phyloP scores from a whole-genome alignment of 2,329 filamentous ascomycete species.

The Cladorrhinum sp. region DNA sequence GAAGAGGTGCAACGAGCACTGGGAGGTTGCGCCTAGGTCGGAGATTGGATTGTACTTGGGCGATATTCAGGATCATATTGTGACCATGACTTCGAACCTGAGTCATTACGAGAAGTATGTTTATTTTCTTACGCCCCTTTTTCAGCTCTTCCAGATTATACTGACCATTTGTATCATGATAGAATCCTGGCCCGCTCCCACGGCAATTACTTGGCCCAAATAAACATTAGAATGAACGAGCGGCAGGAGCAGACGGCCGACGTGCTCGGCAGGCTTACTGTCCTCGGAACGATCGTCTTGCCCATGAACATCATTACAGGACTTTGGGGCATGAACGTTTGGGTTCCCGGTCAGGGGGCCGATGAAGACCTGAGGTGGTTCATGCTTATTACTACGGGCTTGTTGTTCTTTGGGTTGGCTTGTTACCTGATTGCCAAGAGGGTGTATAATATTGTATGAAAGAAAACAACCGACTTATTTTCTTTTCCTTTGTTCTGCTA shows the following conservation, averaged over 20 bases:
- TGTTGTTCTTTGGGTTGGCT: conserved; percentile 73
- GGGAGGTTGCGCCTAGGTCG: conserved; percentile 89
- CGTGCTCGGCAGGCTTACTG: conserved; percentile 89
- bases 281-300: conserved; percentile 92
- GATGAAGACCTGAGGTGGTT: conserved; percentile 77
- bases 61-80: conserved; percentile 98
- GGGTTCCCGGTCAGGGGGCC: conserved; percentile 85
- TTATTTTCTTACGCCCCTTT: neutral
- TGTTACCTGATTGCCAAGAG: conserved; percentile 83
- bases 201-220: conserved; percentile 97
- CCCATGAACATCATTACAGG: conserved; percentile 99
- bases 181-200: conserved; percentile 89
- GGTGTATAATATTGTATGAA: conserved; percentile 73
- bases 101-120: conserved; percentile 91
- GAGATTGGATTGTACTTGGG: conserved; percentile 98
- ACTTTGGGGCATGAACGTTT: conserved; percentile 98
- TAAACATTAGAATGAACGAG: conserved; percentile 99
- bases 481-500: no score
- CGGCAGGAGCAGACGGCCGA: conserved; percentile 94
- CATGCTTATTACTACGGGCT: conserved; percentile 67
- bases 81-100: conserved; percentile 97
- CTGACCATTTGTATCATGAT: conserved; percentile 11
- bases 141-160: neutral
- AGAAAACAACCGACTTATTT: no score
- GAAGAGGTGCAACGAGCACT: conserved; percentile 96